phyloP scores from a whole-genome alignment of 768 basidiomycete genomes.

The Trametes maxima region DNA sequence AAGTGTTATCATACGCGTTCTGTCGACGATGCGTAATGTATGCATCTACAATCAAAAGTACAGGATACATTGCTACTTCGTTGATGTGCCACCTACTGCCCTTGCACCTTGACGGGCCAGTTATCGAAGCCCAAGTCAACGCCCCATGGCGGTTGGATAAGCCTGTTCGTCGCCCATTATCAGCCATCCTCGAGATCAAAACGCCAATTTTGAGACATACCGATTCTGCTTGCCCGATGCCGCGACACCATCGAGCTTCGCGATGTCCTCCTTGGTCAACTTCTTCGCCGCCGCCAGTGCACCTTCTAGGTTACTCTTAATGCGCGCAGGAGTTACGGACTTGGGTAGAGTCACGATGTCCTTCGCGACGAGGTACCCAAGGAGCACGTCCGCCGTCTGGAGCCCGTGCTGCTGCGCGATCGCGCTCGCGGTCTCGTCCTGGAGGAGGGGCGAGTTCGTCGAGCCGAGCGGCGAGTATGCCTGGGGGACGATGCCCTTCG shows the following conservation, averaged over 20 bases:
- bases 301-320: slow-evolving; percentile 60
- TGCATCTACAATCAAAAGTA: neutral
- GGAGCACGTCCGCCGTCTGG: slow-evolving; percentile 56
- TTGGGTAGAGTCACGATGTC: slow-evolving; percentile 72
- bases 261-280: slow-evolving; percentile 54
- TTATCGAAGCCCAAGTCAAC: slow-evolving; percentile 73
- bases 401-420: slow-evolving; percentile 62
- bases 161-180: slow-evolving; percentile 33
- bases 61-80: neutral
- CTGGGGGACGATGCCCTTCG: slow-evolving; percentile 68
- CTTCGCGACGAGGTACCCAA: slow-evolving; percentile 70
- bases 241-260: slow-evolving; percentile 56
- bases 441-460: slow-evolving; percentile 62
- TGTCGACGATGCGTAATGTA: too few relatives aligned
- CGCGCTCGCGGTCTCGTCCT: slow-evolving; percentile 58
- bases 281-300: slow-evolving; percentile 48
- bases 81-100: neutral
- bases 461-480: slow-evolving; percentile 85
- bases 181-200: neutral
- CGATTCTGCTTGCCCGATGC: slow-evolving; percentile 67
- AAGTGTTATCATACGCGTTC: too few relatives aligned
- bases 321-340: slow-evolving; percentile 72
- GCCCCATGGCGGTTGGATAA: slow-evolving; percentile 71
- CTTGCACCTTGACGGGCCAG: slow-evolving; percentile 42
- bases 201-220: slow-evolving; percentile 29